These are phyloP conservation scores for Diplotaxis tenuifolia DNA, from an alignment of 345 rosid species.

Conservation along the genomic window DNA sequence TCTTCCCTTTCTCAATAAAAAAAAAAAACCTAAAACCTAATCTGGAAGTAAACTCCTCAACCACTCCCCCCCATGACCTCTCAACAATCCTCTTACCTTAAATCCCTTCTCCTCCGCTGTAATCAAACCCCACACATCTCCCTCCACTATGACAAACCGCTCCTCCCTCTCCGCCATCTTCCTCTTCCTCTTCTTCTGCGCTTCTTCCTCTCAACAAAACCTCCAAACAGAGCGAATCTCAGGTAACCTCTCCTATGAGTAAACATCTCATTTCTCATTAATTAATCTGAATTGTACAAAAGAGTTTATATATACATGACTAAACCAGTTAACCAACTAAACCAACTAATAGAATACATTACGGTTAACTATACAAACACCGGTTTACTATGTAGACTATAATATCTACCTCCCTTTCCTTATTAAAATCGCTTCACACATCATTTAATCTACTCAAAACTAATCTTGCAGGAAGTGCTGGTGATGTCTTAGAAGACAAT, in stretches of 20 bases:
- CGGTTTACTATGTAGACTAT: no score
- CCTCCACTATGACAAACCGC: conserved; percentile 43
- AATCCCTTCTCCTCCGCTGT: conserved; percentile 33
- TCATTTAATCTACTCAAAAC: background rate
- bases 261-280: no score
- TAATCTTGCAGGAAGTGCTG: conserved; percentile 95
- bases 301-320: no score
- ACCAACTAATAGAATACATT: no score
- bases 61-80: conserved; percentile 64
- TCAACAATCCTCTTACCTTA: conserved; percentile 52
- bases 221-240: conserved; percentile 72
- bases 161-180: conserved; percentile 42
- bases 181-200: conserved; percentile 26
- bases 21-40: conserved; percentile 39
- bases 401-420: background rate
- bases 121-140: conserved; percentile 32
- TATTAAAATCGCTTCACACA: background rate
- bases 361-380: no score
- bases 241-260: conserved; percentile 46
- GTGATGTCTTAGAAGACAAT: conserved; percentile 91
- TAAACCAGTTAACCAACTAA: no score
- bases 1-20: conserved; percentile 26
- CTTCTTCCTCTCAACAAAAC: conserved; percentile 40
- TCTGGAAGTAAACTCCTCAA: conserved; percentile 68
- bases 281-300: no score